These are phyloP conservation scores for Fusarium austroafricanum DNA, from an alignment of 2,329 filamentous ascomycete species.

Conservation along the genomic window DNA sequence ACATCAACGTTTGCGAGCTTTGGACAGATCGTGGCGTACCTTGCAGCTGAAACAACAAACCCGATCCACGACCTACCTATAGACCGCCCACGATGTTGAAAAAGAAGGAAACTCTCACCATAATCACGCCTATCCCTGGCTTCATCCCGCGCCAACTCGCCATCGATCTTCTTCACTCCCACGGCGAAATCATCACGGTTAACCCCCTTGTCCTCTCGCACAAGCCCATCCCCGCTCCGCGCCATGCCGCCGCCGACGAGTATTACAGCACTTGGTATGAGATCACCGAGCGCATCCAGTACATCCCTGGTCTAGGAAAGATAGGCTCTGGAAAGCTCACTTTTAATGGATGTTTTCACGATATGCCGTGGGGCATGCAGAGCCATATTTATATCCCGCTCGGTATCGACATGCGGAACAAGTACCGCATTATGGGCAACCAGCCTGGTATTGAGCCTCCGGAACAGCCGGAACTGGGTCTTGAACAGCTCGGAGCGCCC, in stretches of 20 bases:
- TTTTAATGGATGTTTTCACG: constrained; percentile 78
- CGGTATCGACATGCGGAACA: constrained; percentile 74
- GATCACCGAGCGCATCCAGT: constrained; percentile 76
- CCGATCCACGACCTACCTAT: neutral
- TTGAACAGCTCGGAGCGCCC: constrained; percentile 68
- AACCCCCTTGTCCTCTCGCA: constrained; percentile 75
- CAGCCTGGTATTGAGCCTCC: constrained; percentile 73
- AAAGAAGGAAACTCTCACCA: constrained; percentile 74
- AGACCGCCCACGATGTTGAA: constrained; percentile 59
- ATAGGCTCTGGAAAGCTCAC: constrained; percentile 73
- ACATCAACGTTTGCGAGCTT: neutral
- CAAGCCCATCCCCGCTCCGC: constrained; percentile 73
- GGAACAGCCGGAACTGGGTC: constrained; percentile 71
- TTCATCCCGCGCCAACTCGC: constrained; percentile 78
- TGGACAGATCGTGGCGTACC: constrained; percentile 14
- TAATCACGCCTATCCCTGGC: constrained; percentile 75
- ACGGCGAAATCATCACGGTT: constrained; percentile 76
- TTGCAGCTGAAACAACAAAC: constrained; percentile 33
- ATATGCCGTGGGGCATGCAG: constrained; percentile 78
- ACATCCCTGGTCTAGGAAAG: constrained; percentile 73
- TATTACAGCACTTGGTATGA: constrained; percentile 82
- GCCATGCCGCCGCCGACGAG: constrained; percentile 75
- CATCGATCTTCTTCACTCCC: constrained; percentile 77
- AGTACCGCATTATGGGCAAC: constrained; percentile 75
- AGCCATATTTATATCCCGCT: constrained; percentile 78